phyloP scores from a whole-genome alignment of 768 basidiomycete species.

The Podaxis pistillaris region DNA sequence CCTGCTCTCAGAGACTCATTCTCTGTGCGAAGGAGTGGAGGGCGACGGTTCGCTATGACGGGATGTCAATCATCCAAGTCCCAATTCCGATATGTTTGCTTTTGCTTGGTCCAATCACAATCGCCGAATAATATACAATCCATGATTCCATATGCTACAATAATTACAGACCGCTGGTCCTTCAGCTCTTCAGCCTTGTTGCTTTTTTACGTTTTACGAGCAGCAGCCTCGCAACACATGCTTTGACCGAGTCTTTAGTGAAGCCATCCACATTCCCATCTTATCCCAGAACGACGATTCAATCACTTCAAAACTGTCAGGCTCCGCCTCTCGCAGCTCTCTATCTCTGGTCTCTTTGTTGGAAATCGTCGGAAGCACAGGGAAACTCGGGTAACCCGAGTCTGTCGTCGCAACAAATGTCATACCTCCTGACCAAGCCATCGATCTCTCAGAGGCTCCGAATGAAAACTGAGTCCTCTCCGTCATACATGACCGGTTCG shows the following conservation, averaged over 20 bases:
- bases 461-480: constrained; percentile 35
- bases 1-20: constrained; percentile 38
- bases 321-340: background rate
- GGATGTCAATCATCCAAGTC: constrained; percentile 5
- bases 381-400: constrained; percentile 20
- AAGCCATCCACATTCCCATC: constrained; percentile 11
- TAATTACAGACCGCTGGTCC: background rate
- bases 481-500: constrained; percentile 33
- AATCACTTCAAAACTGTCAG: background rate
- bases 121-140: background rate
- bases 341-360: constrained; percentile 5
- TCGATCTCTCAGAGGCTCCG: constrained; percentile 22
- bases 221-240: constrained; percentile 1
- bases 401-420: constrained; percentile 18
- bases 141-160: constrained; percentile 6
- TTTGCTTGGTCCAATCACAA: constrained; percentile 11
- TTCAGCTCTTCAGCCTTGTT: background rate
- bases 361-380: constrained; percentile 20
- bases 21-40: constrained; percentile 19
- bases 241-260: background rate
- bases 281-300: constrained; percentile 10
- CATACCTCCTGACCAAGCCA: constrained; percentile 29
- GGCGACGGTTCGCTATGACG: constrained; percentile 15
- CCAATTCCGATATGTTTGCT: constrained; percentile 6
- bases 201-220: background rate